A percentile compares a stretch with the other conserved stretches of the same genome.
Conservation (phyloP, 2,329 filamentous ascomycete species). For the Hymenoscyphus fructigenus region DNA sequence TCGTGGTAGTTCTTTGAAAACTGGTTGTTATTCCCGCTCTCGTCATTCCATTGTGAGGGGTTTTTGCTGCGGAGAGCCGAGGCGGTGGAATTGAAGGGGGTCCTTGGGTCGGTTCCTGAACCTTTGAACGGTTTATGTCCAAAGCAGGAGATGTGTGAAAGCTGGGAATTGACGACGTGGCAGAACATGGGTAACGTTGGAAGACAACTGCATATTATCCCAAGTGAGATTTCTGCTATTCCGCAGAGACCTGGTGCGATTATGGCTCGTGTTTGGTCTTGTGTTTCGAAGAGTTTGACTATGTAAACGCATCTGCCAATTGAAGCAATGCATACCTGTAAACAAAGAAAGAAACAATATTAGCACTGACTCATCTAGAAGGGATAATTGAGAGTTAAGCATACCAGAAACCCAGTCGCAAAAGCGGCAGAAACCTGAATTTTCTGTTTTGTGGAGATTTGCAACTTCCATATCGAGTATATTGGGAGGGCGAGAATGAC, state of each 20-base stretch:
- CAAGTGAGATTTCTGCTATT: conserved; percentile 9
- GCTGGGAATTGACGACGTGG: conserved; percentile 1
- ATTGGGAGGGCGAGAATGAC: conserved; percentile 10
- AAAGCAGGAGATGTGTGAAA: not conserved
- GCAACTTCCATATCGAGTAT: conserved; percentile 4
- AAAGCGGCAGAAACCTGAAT: conserved; percentile 5
- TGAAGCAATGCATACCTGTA: conserved; percentile 6
- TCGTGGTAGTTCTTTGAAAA: conserved; percentile 3
- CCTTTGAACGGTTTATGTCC: not conserved
- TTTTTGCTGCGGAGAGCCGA: not conserved
- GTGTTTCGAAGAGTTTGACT: conserved; percentile 10
- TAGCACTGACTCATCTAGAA: not conserved
- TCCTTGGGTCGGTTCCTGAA: not conserved
- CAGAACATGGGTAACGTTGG: conserved; percentile 10
- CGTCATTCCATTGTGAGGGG: conserved; percentile 1
- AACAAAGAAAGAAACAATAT: not conserved
- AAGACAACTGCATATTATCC: conserved; percentile 11
- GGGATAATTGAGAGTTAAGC: not conserved
- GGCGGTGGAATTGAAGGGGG: not conserved
- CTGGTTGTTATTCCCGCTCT: not conserved
- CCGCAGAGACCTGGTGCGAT: conserved; percentile 9
- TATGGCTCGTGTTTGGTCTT: conserved; percentile 10
- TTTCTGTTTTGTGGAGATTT: conserved; percentile 8
- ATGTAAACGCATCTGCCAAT: conserved; percentile 7
- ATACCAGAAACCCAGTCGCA: conserved; percentile 8